Evolutionary conservation across 805 yeast genomes (phyloP).

Genomic region (Spathaspora arborariae): DNA sequence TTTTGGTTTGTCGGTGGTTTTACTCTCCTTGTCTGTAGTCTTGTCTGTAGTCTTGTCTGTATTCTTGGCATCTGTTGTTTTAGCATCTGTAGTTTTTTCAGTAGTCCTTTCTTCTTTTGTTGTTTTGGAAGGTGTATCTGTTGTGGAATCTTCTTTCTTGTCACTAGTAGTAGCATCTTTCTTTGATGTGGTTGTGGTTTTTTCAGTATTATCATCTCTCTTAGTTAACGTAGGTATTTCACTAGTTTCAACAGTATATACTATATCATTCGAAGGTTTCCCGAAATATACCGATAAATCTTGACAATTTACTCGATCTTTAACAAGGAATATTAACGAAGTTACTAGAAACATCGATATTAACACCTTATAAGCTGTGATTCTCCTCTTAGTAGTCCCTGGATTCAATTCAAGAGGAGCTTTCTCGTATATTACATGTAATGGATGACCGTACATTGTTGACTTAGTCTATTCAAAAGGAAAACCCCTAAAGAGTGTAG

Average conservation of each 20-base stretch:
- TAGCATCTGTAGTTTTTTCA: neutral
- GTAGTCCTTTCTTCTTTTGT: slow-evolving; percentile 1
- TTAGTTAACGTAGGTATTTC: neutral
- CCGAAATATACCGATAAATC: neutral
- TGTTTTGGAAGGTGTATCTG: neutral
- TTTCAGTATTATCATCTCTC: neutral
- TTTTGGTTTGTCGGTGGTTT: neutral
- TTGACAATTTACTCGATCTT: neutral
- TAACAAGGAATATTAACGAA: neutral
- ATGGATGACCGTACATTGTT: slow-evolving; percentile 2
- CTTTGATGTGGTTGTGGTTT: neutral
- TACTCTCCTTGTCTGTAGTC: neutral
- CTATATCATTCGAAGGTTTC: neutral
- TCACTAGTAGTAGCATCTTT: neutral
- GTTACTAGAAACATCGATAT: neutral
- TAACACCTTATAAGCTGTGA: neutral
- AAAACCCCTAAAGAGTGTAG: neutral
- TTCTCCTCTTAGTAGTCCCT: neutral
- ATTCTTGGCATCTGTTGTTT: neutral
- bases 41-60: neutral
- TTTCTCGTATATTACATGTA: slow-evolving; percentile 2
- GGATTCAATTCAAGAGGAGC: slow-evolving; percentile 1
- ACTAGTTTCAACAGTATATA: neutral
- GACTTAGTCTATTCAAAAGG: neutral
- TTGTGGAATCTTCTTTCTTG: neutral